Conservation (phyloP, 768 basidiomycete genomes). For the Harrya chromipes region DNA sequence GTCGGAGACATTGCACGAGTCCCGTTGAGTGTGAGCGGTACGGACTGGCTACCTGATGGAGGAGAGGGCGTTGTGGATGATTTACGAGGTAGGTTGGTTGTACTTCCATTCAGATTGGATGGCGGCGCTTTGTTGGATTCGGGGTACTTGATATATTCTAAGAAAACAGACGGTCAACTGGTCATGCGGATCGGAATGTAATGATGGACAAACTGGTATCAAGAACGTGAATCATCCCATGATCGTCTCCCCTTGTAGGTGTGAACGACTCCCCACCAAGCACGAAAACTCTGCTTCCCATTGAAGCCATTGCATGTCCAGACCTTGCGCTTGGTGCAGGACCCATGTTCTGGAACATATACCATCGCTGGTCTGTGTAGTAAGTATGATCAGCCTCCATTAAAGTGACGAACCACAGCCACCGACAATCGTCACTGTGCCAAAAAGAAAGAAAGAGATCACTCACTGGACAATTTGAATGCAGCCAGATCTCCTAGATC, state of each 20-base stretch:
- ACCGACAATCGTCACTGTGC: background rate
- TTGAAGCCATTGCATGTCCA: conserved; percentile 97
- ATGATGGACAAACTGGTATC: conserved; percentile 77
- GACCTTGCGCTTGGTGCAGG: conserved; percentile 89
- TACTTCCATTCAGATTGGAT: conserved; percentile 30
- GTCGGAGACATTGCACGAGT: conserved; percentile 65
- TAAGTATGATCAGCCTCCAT: conserved; percentile 13
- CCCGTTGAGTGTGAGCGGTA: conserved; percentile 30
- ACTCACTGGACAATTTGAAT: conserved; percentile 95
- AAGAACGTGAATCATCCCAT: conserved; percentile 79
- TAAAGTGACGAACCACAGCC: no score
- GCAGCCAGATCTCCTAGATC: conserved; percentile 93
- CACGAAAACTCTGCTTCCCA: conserved; percentile 85
- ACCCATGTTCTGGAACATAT: conserved; percentile 99
- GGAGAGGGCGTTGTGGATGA: conserved; percentile 41
- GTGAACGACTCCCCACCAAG: conserved; percentile 92
- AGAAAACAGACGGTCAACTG: conserved; percentile 2
- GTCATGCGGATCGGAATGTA: background rate
- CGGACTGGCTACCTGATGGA: conserved; percentile 25
- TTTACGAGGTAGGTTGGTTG: conserved; percentile 42
- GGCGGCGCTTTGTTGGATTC: conserved; percentile 48
- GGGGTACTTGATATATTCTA: conserved; percentile 94
- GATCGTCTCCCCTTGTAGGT: conserved; percentile 72
- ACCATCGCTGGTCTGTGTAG: conserved; percentile 88
- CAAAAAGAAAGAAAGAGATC: background rate